Base-by-base conservation (phyloP, 768 basidiomycete species). In the Pleurotus sapidus region DNA sequence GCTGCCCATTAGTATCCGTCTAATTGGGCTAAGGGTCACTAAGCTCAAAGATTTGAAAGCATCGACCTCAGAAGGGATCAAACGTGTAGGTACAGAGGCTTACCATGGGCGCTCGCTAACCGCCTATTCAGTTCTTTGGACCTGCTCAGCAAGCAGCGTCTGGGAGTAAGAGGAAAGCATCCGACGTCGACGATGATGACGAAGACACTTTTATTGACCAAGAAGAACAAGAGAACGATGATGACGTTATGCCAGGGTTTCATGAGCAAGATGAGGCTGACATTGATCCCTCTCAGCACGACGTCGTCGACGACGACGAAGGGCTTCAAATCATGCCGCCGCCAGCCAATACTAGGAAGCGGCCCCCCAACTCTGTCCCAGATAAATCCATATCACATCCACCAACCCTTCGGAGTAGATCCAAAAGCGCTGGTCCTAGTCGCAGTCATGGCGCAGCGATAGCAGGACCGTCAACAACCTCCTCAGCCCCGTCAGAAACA, bases 21-120 rank as follows among this genome's bases (percentile, higher is more conserved):
- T 99, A 18, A 88, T 99, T 61, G 96, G 96, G 4, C 73, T 99
- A 24, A 78, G 95, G 46, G 79, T 96, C 8, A 95, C 92, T 3
- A 95, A 92, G 60, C 73, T 99, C 62, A 91, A 91, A 65, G 96
- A 99, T 71, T 71, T 95, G 27, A 80, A 81, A 57, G 77, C 77
- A 5, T 58, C 70, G 45, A 57, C 65, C 45, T 60, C 64, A 3
- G 74, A 69, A 53, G 89, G 91, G 0, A 93, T 97, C 59, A 88
- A 89, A 68, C 80, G 85, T 56, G 94, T 93, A 65, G 53, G 79
- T 66, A n/a, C 17, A 25, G 20, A 15, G 23, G 15, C n/a, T 46
- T 8, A 17, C 42, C 37, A 11, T 20, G 0, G 8, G 5, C 6
- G 17, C 18, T 2, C 3, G 46, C 42, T 46, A 20, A 30, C 23